Base-by-base conservation (phyloP, 805 yeast species). In the Candida berthetii region DNA sequence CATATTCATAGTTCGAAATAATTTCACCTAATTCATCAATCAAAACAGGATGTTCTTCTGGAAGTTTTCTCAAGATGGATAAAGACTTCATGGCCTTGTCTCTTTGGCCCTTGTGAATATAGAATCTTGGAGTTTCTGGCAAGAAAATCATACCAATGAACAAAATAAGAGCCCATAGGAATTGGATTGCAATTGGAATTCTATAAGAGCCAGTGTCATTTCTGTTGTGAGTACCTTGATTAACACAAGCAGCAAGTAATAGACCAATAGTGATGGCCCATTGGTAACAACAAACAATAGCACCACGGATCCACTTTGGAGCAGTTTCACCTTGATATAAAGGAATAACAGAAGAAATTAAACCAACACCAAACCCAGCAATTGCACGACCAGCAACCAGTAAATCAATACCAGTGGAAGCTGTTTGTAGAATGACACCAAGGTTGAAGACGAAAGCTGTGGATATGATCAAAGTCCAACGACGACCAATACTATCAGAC, bases 301-400 rank as follows among this genome's bases (percentile, higher is more conserved):
- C 77, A 51, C 95, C 95, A 65, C 95, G 72, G 39, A 85, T 76
- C 72, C 84, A 80, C 52, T 74, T 79, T 22, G 93, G 93, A 15
- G 88, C 76, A 31, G 85, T 80, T 60, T 85, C 95, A 27, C 90
- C 83, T 65, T 82, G 86, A 58, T 84, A 85, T 48, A 85, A 61
- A 20, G 90, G 88, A 31, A 85, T 82, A 45, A 78, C 70, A 24
- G 89, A 82, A 24, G 91, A 80, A 18, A 83, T 69, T 24, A 78
- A 69, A 46, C 95, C 95, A 44, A 85, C 85, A 39, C 88, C 85
- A 7, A 80, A 47, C 24, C 90, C 93, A 18, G 85, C 80, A 48
- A 85, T 65, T 24, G 76, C 74, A 55, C 93, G 70, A 36, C 91
- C 91, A n/a, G 76, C 79, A 48, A 80, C 74, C 13, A 81, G 58